Evolutionary conservation across 306 rosid genomes (phyloP), one percentile per base, ranked within the genome.

Genomic region (Cicer bijugum): DNA sequence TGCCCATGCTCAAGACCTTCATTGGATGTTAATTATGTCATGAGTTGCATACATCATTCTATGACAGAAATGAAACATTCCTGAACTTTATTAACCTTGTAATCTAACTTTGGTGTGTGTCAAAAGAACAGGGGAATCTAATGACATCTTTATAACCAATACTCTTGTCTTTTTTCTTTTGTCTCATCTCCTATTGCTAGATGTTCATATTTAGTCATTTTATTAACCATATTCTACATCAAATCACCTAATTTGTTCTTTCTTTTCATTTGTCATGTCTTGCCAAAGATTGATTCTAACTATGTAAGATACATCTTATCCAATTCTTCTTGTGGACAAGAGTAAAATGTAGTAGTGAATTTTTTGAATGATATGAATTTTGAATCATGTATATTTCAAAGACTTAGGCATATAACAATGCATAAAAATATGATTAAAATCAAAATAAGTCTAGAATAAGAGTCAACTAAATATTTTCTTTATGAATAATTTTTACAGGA

Each of bases 1-100:
- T 28, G 33, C 33, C 4, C 4, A 28, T 28, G 33, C 33, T 28
- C 33, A 28, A 23, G 33, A 3, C 35, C 0, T 4, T 28, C 35
- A 28, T 3, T 28, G 0, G 35, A 4, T 28, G 35, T 28, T 28
- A 28, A 28, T n/a, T 72, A 50, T 48, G 39, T 42, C 75, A 47
- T 48, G 67, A 72, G 16, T 10, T 58, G 72, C 76, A 77, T 17
- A 33, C 81, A 56, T 64, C 70, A 81, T 40, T 47, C n/a, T 52
- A 62, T 53, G 56, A 75, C 10, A 57, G 6, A 63, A 8, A 35
- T 74, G 38, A 48, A 74, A 42, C 42, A 38, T 17, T 81, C 39
- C 67, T 51, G 28, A 67, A 7, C 76, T 16, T 1, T 28, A 40
- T 67, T 46, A 55, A 46, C 56, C 44, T 58, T 57, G 75, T 48